Evolutionary conservation across 805 yeast genomes (phyloP), one percentile per base, ranked within the genome.

Genomic region (Komagataella ulmi): DNA sequence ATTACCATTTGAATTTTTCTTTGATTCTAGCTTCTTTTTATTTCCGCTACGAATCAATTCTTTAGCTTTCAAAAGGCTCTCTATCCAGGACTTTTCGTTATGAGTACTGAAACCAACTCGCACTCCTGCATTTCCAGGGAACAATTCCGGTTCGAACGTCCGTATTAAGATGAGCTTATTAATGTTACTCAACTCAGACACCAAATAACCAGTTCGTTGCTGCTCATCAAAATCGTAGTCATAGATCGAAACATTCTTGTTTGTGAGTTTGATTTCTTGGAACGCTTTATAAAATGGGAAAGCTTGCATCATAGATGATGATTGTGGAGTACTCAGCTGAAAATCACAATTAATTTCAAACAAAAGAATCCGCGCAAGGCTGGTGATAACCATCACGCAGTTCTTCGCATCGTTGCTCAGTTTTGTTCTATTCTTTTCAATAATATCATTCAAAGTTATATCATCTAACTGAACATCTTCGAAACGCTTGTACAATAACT

Each of bases 151-250:
- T 30, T 30, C 40, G 14, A 30, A 30, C 40, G 14, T 30, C 40
- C 40, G 14, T 30, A 84, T 68, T 52, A 83, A 80, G 6, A 83
- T 74, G 66, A 85, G 69, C 53, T 76, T 77, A 47, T 79, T 80
- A 51, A 73, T 70, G 54, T 74, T 75, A 56, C 77, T 72, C 57
- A 82, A 68, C 58, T 85, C 90, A 24, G 85, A 60, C 10, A 83
- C 81, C 48, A 84, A 66, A 58, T 77, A 83, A 0, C 91, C 93
- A 52, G 70, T 74, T 21, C 71, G 70, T 6, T 71, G 70, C 17
- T 65, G 68, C 53, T 80, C 85, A 55, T 80, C 82, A 64, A 85
- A 85, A 61, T 85, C 91, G 64, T 82, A 84, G 64, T 85, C 91
- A 61, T 85, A 85, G 82, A 85, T 80, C 59, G 86, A 85, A 51